A percentile compares a stretch with the other conserved stretches of the same genome.
Conservation (phyloP, 2,329 filamentous ascomycete genomes). For the Monosporascus cannonballus region DNA sequence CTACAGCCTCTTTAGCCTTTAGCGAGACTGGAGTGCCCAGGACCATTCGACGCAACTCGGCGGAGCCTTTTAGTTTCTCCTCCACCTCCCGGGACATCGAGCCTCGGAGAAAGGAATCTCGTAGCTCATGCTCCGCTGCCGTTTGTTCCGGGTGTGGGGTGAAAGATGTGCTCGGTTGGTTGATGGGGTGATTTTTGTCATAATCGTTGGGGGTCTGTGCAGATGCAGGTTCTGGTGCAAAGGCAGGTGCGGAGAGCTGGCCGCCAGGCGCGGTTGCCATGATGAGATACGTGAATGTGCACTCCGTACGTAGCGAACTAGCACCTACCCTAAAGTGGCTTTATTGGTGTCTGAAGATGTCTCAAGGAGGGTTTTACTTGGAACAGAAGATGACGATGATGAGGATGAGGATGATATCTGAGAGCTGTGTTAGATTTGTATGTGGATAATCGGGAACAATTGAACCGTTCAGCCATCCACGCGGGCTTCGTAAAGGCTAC, state of each 20-base stretch:
- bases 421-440: no score
- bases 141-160: not conserved
- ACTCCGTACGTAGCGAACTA: no score
- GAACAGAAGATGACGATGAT: no score
- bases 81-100: not conserved
- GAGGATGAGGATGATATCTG: no score
- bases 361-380: no score
- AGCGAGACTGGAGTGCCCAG: not conserved
- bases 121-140: not conserved
- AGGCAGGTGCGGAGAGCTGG: not conserved
- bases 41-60: not conserved
- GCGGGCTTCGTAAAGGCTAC: no score
- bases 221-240: not conserved
- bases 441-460: no score
- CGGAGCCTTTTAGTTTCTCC: constrained; percentile 1
- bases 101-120: not conserved
- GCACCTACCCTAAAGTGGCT: no score
- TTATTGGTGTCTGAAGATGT: no score
- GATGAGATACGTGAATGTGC: not conserved
- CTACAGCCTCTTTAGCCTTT: not conserved
- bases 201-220: not conserved
- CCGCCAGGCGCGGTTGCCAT: not conserved
- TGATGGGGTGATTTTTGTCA: no score
- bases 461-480: no score
- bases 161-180: not conserved